These are phyloP conservation scores for Ogataea populi-albae DNA, from an alignment of 805 yeast genomes.

Conservation along the genomic window DNA sequence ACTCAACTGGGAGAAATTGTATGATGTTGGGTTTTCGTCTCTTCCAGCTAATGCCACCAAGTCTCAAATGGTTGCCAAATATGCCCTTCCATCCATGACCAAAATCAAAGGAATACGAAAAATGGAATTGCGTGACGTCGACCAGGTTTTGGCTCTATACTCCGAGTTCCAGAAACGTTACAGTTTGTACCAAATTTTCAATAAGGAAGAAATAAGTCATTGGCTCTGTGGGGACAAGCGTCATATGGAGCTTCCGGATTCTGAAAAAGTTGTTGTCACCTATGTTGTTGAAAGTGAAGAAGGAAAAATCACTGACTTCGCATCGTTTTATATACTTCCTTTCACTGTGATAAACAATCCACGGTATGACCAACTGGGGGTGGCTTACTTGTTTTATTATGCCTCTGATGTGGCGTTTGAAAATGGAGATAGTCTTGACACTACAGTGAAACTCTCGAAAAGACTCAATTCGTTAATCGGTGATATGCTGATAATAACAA, in stretches of 20 bases:
- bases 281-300: constrained; percentile 70
- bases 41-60: constrained; percentile 70
- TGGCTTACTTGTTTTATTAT: constrained; percentile 88
- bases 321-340: constrained; percentile 86
- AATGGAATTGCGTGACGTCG: constrained; percentile 60
- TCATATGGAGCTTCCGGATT: constrained; percentile 17
- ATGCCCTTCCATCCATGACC: constrained; percentile 52
- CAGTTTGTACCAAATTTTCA: constrained; percentile 69
- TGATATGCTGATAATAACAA: constrained; percentile 77
- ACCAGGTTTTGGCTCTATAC: constrained; percentile 58
- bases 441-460: constrained; percentile 44
- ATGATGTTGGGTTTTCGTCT: constrained; percentile 86
- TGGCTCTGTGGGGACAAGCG: constrained; percentile 64
- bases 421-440: constrained; percentile 36
- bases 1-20: constrained; percentile 82
- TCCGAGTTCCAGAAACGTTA: constrained; percentile 62
- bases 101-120: constrained; percentile 54
- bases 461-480: constrained; percentile 61
- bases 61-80: constrained; percentile 61
- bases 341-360: constrained; percentile 73
- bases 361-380: constrained; percentile 63
- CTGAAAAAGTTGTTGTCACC: constrained; percentile 59
- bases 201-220: constrained; percentile 66
- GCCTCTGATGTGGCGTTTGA: constrained; percentile 65
- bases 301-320: constrained; percentile 78